Evolutionary conservation across 805 yeast species (phyloP), one percentile per base, ranked within the genome.

Genomic region (Hanseniaspora occidentalis): DNA sequence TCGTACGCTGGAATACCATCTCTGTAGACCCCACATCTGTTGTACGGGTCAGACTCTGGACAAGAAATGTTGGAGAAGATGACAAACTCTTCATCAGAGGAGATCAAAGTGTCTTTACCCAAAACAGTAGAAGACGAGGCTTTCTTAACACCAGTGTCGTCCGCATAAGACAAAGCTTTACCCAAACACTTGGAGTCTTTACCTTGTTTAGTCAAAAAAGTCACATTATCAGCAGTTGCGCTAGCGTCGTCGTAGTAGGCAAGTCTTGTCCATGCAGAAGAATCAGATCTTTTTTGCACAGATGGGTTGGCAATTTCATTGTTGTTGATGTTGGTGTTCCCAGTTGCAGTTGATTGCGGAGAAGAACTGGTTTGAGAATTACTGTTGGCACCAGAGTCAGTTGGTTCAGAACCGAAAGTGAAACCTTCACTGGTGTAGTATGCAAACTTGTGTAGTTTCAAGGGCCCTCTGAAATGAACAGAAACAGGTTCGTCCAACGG

Each of bases 381-480:
- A 6, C 10, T 17, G 22, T 10, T 14, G 17, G 35, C 24, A 11
- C 29, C 17, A 3, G 40, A 25, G 4, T 25, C 17, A 13, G 66
- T 53, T 36, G 50, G 39, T 26, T 41, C 45, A 41, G 51, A 49
- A 35, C 47, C 43, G n/a, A 54, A 47, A 36, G 43, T 50, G 47
- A 64, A 76, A 22, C 60, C 53, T 3, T 64, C 63, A 13, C 77
- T 49, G n/a, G 66, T 65, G 53, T 77, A 81, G 48, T 63, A 76
- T 4, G 75, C 88, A 53, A 80, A 81, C 47, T 72, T 65, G 42
- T 62, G 63, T 48, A 81, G 64, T 8, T 64, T 58, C 44, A 81
- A 58, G 3, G 92, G 92, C 25, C 92, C 92, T 60, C 92, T 72
- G 56, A 81, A 71, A 54, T 81, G 92, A 9, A 81, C 86, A 1